phyloP scores from a whole-genome alignment of 1,284 basidiomycete genomes.

The Serendipita sp. region DNA sequence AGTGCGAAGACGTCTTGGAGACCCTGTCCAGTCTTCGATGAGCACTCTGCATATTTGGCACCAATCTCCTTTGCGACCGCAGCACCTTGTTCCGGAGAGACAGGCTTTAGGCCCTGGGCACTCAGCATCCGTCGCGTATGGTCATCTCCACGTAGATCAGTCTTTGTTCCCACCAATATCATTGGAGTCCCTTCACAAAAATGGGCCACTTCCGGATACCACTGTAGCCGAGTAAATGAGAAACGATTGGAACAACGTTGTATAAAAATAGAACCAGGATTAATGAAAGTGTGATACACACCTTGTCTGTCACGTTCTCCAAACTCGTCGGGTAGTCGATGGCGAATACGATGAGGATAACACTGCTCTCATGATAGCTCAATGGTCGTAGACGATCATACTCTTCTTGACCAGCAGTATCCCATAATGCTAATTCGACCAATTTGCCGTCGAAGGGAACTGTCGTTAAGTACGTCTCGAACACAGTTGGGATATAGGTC shows the following conservation, averaged over 20 bases:
- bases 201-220: constrained; percentile 95
- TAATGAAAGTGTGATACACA: constrained; percentile 21
- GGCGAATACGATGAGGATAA: constrained; percentile 94
- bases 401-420: constrained; percentile 97
- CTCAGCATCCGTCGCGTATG: constrained; percentile 83
- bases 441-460: constrained; percentile 79
- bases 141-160: constrained; percentile 76
- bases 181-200: constrained; percentile 91
- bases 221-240: constrained; percentile 34
- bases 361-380: constrained; percentile 91
- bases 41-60: constrained; percentile 92
- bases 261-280: neutral
- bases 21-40: constrained; percentile 77
- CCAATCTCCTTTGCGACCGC: constrained; percentile 81
- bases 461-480: constrained; percentile 92
- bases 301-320: constrained; percentile 88
- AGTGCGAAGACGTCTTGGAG: constrained; percentile 89
- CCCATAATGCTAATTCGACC: constrained; percentile 92
- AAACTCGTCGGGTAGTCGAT: constrained; percentile 93
- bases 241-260: neutral
- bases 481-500: constrained; percentile 96
- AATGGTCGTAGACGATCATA: constrained; percentile 89
- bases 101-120: constrained; percentile 79
- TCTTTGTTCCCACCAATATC: constrained; percentile 89
- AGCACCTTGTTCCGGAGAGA: constrained; percentile 67